phyloP scores from a whole-genome alignment of 768 basidiomycete genomes.

The Pilatotrama ljubarskyi region DNA sequence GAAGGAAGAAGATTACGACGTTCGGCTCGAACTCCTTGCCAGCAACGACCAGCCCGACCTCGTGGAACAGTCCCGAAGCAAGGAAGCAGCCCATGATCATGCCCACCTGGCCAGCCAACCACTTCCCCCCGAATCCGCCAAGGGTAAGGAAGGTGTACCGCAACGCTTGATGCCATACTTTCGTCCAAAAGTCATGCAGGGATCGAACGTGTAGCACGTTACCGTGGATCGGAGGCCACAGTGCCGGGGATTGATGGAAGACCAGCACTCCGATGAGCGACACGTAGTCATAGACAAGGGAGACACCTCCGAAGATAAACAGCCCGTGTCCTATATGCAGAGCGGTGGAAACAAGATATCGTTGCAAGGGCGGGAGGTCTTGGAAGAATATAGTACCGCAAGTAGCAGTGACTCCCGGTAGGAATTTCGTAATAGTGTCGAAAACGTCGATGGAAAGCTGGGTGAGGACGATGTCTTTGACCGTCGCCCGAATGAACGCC shows the following conservation, averaged over 20 bases:
- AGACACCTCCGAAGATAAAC: slow-evolving; percentile 63
- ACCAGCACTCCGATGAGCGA: slow-evolving; percentile 60
- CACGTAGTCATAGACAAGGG: slow-evolving; percentile 59
- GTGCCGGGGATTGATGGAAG: slow-evolving; percentile 50
- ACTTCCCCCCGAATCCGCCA: slow-evolving; percentile 62
- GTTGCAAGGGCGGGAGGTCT: slow-evolving; percentile 47
- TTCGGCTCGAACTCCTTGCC: slow-evolving; percentile 57
- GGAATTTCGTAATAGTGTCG: slow-evolving; percentile 63
- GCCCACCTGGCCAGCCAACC: slow-evolving; percentile 58
- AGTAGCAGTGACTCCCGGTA: slow-evolving; percentile 60
- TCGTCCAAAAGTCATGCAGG: slow-evolving; percentile 71
- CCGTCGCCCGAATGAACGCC: slow-evolving; percentile 47
- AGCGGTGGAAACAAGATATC: slow-evolving; percentile 62
- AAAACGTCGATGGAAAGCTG: slow-evolving; percentile 61
- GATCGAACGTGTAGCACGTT: slow-evolving; percentile 68
- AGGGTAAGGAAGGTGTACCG: slow-evolving; percentile 70
- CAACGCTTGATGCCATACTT: slow-evolving; percentile 76
- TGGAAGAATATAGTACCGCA: slow-evolving; percentile 74
- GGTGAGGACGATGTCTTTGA: slow-evolving; percentile 42
- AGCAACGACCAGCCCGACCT: slow-evolving; percentile 63
- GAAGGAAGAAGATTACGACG: slow-evolving; percentile 62
- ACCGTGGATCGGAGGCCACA: slow-evolving; percentile 75
- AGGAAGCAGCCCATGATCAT: slow-evolving; percentile 72
- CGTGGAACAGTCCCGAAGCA: slow-evolving; percentile 77
- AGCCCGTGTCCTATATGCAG: slow-evolving; percentile 66